Evolutionary conservation across 768 basidiomycete species (phyloP).

Genomic region (Termitomyces sp.): DNA sequence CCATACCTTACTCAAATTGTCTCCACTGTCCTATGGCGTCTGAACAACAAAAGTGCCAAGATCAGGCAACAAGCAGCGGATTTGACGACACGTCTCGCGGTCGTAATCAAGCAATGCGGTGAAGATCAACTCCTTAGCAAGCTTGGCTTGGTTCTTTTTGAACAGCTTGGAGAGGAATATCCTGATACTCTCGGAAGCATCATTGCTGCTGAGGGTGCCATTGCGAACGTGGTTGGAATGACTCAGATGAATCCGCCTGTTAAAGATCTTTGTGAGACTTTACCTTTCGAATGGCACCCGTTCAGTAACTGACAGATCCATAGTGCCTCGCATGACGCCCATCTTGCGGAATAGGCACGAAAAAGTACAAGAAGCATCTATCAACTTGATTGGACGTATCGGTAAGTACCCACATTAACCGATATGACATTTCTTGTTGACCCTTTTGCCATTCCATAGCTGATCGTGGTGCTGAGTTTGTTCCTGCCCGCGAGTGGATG

Average conservation of each 20-base stretch:
- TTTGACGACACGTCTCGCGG: constrained; percentile 88
- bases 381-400: constrained; percentile 99
- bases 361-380: constrained; percentile 98
- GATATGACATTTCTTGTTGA: constrained; percentile 12
- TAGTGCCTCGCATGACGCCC: constrained; percentile 99
- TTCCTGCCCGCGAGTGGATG: constrained; percentile 99
- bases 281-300: neutral
- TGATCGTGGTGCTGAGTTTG: constrained; percentile 98
- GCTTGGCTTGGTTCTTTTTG: constrained; percentile 93
- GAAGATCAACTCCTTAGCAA: constrained; percentile 95
- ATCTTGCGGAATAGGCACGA: constrained; percentile 98
- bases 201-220: constrained; percentile 97
- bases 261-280: constrained; percentile 88
- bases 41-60: constrained; percentile 99
- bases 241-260: constrained; percentile 99
- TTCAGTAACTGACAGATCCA: constrained; percentile 2
- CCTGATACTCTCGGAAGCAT: constrained; percentile 99
- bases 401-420: constrained; percentile 31
- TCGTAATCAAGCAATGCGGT: constrained; percentile 98
- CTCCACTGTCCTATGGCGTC: constrained; percentile 96
- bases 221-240: constrained; percentile 99
- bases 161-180: constrained; percentile 98
- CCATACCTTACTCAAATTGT: constrained; percentile 99
- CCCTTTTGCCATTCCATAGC: constrained; percentile 32
- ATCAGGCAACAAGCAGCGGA: constrained; percentile 99